Conservation (phyloP, 345 rosid genomes). For the Mallotus nudiflorus region DNA sequence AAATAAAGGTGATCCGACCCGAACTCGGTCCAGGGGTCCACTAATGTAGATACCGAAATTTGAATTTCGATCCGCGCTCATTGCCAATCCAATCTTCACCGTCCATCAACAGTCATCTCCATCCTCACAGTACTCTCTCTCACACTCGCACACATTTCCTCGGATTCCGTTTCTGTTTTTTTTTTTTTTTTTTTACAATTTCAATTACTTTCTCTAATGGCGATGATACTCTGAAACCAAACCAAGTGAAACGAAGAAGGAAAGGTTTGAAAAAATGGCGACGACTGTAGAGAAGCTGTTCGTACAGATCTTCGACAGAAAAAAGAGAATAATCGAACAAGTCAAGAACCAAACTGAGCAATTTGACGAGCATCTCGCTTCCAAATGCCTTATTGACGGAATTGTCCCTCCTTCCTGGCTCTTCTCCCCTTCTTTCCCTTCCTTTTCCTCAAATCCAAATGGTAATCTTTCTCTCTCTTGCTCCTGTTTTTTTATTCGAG, state of each 20-base stretch:
- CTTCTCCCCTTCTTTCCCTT: conserved; percentile 35
- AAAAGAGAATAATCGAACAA: conserved; percentile 55
- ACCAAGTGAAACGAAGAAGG: too few species aligned
- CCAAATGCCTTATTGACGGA: conserved; percentile 64
- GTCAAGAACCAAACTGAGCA: conserved; percentile 57
- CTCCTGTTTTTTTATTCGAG: too few species aligned
- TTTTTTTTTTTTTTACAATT: background rate
- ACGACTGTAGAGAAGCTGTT: conserved; percentile 62
- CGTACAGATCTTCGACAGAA: conserved; percentile 68
- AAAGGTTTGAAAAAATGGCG: conserved; percentile 13
- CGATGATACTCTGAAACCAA: background rate
- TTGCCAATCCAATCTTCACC: conserved; percentile 10
- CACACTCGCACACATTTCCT: background rate
- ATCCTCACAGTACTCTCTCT: background rate
- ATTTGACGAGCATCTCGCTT: conserved; percentile 71
- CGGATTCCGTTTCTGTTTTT: too few species aligned
- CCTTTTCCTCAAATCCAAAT: conserved; percentile 17
- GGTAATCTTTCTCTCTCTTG: conserved; percentile 32
- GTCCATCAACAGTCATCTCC: background rate
- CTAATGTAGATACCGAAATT: too few species aligned
- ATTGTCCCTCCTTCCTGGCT: conserved; percentile 79
- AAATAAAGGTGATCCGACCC: too few species aligned
- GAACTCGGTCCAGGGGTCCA: too few species aligned
- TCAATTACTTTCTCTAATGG: background rate
- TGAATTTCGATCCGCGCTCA: conserved; percentile 18